Conservation (phyloP, 164 flowering plant genomes). For the Piper longum region DNA sequence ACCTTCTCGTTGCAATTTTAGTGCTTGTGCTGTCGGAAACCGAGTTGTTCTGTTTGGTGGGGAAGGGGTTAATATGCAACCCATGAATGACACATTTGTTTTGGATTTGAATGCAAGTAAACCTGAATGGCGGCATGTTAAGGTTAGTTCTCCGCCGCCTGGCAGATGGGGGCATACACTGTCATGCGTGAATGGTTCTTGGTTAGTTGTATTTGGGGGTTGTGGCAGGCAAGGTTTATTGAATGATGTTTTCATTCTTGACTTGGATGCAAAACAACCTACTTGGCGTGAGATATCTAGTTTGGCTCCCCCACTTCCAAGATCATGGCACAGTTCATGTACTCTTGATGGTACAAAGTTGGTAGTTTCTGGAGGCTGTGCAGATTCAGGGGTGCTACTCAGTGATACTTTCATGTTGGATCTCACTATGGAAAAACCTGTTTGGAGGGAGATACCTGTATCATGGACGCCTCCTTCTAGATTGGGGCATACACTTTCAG, state of each 20-base stretch:
- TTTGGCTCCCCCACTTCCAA: conserved; percentile 77
- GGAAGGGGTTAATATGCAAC: conserved; percentile 93
- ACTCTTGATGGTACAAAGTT: conserved; percentile 86
- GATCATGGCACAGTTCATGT: conserved; percentile 99
- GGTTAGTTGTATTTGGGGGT: conserved; percentile 83
- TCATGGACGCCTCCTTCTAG: conserved; percentile 89
- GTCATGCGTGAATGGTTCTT: conserved; percentile 72
- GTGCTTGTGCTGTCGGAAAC: conserved; percentile 94
- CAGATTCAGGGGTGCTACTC: conserved; percentile 86
- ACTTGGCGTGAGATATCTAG: conserved; percentile 89
- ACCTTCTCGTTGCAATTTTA: conserved; percentile 84
- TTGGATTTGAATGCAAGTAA: conserved; percentile 62
- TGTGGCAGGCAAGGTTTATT: conserved; percentile 81
- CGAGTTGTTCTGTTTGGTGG: conserved; percentile 91
- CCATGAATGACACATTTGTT: conserved; percentile 92
- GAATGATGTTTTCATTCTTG: conserved; percentile 79
- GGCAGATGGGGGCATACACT: conserved; percentile 96
- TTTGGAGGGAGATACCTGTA: conserved; percentile 84
- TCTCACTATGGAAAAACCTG: conserved; percentile 74
- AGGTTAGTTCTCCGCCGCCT: conserved; percentile 87
- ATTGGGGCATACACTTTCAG: conserved; percentile 76
- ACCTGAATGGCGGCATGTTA: conserved; percentile 79
- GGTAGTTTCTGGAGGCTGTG: conserved; percentile 92
- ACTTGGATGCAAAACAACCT: conserved; percentile 80
- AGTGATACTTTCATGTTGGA: conserved; percentile 84